These are phyloP conservation scores for Penicillium desertorum DNA, from an alignment of 495 filamentous ascomycete species.

Conservation along the genomic window DNA sequence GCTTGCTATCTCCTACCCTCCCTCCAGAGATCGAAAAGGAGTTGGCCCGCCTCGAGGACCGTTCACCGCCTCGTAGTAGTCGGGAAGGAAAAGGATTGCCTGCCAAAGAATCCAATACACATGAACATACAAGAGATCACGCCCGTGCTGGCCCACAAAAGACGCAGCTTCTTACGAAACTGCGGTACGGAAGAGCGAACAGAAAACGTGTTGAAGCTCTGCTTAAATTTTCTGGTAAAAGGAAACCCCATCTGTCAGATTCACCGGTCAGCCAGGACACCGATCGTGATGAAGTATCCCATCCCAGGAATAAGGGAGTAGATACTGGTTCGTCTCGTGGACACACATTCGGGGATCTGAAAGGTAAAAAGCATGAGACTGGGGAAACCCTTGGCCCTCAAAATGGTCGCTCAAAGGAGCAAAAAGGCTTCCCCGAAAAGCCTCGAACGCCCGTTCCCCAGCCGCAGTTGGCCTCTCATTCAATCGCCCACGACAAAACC, in stretches of 20 bases:
- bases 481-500: constrained; percentile 27
- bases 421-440: constrained; percentile 28
- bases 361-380: constrained; percentile 22
- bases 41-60: constrained; percentile 37
- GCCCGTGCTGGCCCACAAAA: constrained; percentile 5
- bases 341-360: constrained; percentile 15
- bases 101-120: constrained; percentile 15
- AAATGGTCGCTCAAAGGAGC: constrained; percentile 24
- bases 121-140: constrained; percentile 5
- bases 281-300: constrained; percentile 23
- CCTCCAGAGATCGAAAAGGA: constrained; percentile 52
- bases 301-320: constrained; percentile 19
- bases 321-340: constrained; percentile 6
- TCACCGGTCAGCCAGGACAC: constrained; percentile 31
- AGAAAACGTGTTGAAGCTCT: constrained; percentile 45
- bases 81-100: constrained; percentile 8
- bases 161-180: constrained; percentile 32
- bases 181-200: constrained; percentile 45
- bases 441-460: constrained; percentile 25
- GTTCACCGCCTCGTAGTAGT: constrained; percentile 17
- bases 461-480: constrained; percentile 7
- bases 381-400: constrained; percentile 16
- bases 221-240: constrained; percentile 47
- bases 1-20: constrained; percentile 47
- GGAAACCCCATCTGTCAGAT: constrained; percentile 28